These are phyloP conservation scores for Podosphaera aphanis DNA, from an alignment of 2,329 filamentous ascomycete genomes.

Conservation along the genomic window DNA sequence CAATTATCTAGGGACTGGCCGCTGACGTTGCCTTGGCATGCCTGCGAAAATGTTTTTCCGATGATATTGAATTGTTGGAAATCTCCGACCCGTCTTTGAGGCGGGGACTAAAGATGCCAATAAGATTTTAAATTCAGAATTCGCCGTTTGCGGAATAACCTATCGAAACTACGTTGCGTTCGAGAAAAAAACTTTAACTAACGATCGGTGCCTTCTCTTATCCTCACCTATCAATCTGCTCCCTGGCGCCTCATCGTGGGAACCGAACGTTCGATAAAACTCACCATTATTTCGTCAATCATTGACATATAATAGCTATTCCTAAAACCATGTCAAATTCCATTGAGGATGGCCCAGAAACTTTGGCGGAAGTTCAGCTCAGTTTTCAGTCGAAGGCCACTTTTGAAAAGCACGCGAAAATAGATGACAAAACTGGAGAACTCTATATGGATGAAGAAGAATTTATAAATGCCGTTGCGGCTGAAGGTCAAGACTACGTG, in stretches of 20 bases:
- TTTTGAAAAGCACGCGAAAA: slow-evolving; percentile 54
- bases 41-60: background rate
- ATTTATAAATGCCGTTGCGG: slow-evolving; percentile 79
- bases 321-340: slow-evolving; percentile 5
- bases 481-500: slow-evolving; percentile 73
- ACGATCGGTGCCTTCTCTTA: background rate
- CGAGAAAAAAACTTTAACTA: background rate
- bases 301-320: slow-evolving; percentile 10
- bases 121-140: background rate
- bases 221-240: too few relatives aligned
- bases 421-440: slow-evolving; percentile 54
- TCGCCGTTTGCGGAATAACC: background rate
- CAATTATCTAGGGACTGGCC: too few relatives aligned
- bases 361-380: slow-evolving; percentile 28
- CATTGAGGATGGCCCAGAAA: slow-evolving; percentile 31
- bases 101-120: too few relatives aligned
- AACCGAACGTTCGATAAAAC: background rate
- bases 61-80: background rate
- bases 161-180: background rate
- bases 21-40: background rate
- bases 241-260: background rate
- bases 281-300: background rate
- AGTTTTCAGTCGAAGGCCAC: slow-evolving; percentile 52
- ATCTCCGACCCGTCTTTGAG: background rate
- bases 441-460: slow-evolving; percentile 61